Base-by-base conservation (phyloP, 176 grass and related monocot species). In the Avena eriantha region DNA sequence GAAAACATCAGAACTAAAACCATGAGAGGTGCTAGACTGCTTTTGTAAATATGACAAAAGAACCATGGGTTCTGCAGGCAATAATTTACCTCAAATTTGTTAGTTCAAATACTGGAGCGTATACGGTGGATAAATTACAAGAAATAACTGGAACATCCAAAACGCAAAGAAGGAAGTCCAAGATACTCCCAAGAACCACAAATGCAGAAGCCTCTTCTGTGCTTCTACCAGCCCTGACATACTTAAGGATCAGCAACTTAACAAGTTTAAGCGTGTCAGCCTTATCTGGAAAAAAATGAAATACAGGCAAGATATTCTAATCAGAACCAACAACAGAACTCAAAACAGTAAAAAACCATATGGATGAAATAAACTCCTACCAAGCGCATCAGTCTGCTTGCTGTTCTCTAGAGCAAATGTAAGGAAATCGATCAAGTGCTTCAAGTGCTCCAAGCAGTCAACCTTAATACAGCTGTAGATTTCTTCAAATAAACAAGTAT, bases 121-220 rank as follows among this genome's bases (percentile, higher is more conserved):
- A 95, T 81, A 93, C 70, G 10, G 82, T 56, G n/a, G 73, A 60
- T 71, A 98, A 82, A 85, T 95, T 86, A 56, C 7, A 82, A 76
- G 89, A 78, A 73, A 95, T 83, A 36, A 83, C 41, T 72, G 92
- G 90, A 88, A 92, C 73, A 95, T 98, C 93, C 64, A 98, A 88
- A 95, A 93, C 81, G 84, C 78, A 88, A 72, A 95, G 88, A 72
- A 98, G 84, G 63, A 95, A 84, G 35, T 90, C 81, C 91, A 98
- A 91, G 79, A 98, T 79, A 64, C 84, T 95, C 64, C 60, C 84
- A 64, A 87, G 83, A 90, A 95, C 83, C 59, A 90, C 71, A 76
- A 78, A 85, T 77, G 84, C 82, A 33, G 73, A 68, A 76, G 73
- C 54, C 61, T 90, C 79, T 51, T 86, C 79, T 65, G 48, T 67